These are phyloP conservation scores for Dichomitus squalens DNA, from an alignment of 1,284 basidiomycete species.

Conservation along the genomic window DNA sequence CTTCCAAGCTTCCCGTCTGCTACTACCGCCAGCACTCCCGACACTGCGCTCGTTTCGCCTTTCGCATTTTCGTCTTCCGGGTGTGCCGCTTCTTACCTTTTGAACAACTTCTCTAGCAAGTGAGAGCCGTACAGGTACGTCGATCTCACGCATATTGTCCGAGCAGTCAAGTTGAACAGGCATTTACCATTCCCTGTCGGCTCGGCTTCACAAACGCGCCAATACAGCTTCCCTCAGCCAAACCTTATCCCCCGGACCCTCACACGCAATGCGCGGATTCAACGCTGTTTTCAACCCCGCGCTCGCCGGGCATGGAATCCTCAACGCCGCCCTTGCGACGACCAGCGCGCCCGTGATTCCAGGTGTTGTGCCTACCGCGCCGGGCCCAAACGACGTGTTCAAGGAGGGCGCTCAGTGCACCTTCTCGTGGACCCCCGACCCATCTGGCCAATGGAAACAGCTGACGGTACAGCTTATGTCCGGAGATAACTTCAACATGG, in stretches of 20 bases:
- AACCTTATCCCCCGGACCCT: neutral
- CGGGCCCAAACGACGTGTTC: conserved; percentile 54
- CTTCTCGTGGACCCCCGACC: conserved; percentile 58
- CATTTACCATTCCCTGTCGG: neutral
- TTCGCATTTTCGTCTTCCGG: neutral
- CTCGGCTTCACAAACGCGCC: neutral
- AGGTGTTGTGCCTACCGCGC: conserved; percentile 49
- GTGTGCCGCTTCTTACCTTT: neutral
- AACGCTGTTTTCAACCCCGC: conserved; percentile 18
- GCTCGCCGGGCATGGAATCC: conserved; percentile 42
- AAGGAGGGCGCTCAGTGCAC: conserved; percentile 55
- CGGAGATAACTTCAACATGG: conserved; percentile 74
- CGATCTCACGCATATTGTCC: neutral
- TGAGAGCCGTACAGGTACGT: neutral
- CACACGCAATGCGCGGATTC: conserved; percentile 7
- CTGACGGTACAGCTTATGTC: conserved; percentile 82
- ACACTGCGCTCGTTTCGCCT: neutral
- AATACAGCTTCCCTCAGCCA: neutral
- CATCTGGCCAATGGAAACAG: conserved; percentile 60
- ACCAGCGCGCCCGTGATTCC: conserved; percentile 41
- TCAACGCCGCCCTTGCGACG: conserved; percentile 34
- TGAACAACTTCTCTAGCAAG: neutral
- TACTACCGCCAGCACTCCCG: neutral
- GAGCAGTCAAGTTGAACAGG: neutral
- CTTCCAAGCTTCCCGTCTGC: no score